Evolutionary conservation across 192 early-diverging fungal species (phyloP), one percentile per base, ranked within the genome.

Genomic region (Backusella parvicylindrica): DNA sequence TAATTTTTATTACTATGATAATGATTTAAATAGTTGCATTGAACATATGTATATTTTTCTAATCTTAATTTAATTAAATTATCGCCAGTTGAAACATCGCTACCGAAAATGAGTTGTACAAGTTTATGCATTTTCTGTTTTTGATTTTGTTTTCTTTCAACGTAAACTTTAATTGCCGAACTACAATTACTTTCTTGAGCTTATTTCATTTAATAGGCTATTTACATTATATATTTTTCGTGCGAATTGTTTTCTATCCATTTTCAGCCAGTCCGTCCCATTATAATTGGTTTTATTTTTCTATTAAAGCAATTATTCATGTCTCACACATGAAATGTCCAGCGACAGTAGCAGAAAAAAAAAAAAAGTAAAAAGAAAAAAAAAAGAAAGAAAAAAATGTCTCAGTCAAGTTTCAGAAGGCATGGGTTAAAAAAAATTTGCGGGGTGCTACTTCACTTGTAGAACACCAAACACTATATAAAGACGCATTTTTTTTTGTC

Each of bases 391-490:
- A 47, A 47, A 47, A 47, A 47, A 47, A 47, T 56, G 50, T 56
- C 50, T 56, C 50, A 56, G 50, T 56, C 50, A 56, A 56, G 50
- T 56, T 56, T 56, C 50, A 56, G 50, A 56, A 56, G 23, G 23
- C 50, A 56, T 56, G 50, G 23, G 50, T 56, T 56, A 26, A 56
- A 47, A n/a, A n/a, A n/a, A 3, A 7, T 26, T 56, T 56, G 50
- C 50, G 50, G 50, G 50, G 50, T 56, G 53, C 21, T 26, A 60
- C 53, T 60, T 60, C 21, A 60, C 11, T 60, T 60, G 11, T 28
- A 28, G 28, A 26, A 13, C 53, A 13, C 2, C 26, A 23, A 60
- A 28, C 53, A 28, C 21, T 60, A 60, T 60, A 60, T 28, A 60
- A 60, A 13, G 53, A 60, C 2, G 53, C 6, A 0, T 47, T 47